Base-by-base conservation (phyloP, 805 yeast species). In the Wickerhamomyces bovis region DNA sequence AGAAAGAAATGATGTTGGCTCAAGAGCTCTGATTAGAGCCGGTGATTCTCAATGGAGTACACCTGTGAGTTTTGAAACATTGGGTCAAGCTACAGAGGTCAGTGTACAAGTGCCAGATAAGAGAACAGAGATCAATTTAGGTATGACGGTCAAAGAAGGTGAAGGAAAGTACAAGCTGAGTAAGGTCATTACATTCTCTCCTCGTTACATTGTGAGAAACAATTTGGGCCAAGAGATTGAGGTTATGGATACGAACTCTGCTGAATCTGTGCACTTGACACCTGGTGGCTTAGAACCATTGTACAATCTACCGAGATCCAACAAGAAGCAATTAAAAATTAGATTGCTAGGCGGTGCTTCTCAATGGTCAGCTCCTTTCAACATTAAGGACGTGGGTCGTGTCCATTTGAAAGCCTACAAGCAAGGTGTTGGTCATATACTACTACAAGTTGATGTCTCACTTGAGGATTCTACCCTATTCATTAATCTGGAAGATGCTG, bases 311-410 rank as follows among this genome's bases (percentile, higher is more conserved):
- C 76, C 83, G 20, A 68, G 80, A 19, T 64, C 71, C 3, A 70
- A 73, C 1, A 70, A 73, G 41, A 87, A 85, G 56, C 86, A 84
- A 54, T 58, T 89, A 28, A 64, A 76, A 54, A 53, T 86, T 19
- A 77, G 83, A 44, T 80, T 82, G 49, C 62, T 77, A 7, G 83
- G 81, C 6, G 66, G 75, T 6, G 71, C 74, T 9, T 68, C 82
- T 2, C 71, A 75, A 26, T 89, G 96, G 95, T 86, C 97, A 0
- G 81, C 97, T 0, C 95, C 98, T 1, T 89, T 95, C 61, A 74
- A 76, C 18, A 78, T 94, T 53, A 80, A 83, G 44, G 96, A 92
- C 57, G 76, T 89, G 41, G 99, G 99, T 5, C 83, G 85, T 47
- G 68, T 85, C 0, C 85, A 77, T 60, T 70, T 94, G 53, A 85